These are phyloP conservation scores for Rhazya stricta DNA, from an alignment of 257 asterid genomes.

Conservation along the genomic window DNA sequence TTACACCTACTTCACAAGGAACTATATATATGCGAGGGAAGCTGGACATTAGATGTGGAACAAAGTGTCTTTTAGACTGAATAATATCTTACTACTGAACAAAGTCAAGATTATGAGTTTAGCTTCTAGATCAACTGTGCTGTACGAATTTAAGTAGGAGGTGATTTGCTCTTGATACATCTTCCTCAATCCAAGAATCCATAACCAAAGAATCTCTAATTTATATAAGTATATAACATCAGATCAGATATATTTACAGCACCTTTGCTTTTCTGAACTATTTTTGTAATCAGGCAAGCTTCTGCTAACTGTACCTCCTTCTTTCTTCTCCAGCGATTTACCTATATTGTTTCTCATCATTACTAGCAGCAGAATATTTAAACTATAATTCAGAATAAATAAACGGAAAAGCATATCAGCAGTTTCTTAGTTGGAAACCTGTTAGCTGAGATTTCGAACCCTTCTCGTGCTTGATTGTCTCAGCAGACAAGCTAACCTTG, in stretches of 20 bases:
- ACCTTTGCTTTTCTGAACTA: constrained; percentile 79
- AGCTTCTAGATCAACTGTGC: neutral
- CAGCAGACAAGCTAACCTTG: constrained; percentile 23
- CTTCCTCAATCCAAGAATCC: neutral
- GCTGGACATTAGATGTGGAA: neutral
- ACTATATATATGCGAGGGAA: neutral
- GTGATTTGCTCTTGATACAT: neutral
- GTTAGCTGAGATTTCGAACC: constrained; percentile 32
- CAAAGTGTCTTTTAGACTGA: neutral
- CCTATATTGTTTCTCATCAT: constrained; percentile 21
- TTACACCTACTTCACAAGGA: neutral
- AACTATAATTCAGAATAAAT: neutral
- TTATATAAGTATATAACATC: constrained; percentile 1
- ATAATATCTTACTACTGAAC: neutral
- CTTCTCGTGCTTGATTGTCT: constrained; percentile 30
- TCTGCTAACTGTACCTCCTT: constrained; percentile 22
- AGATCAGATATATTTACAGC: constrained; percentile 5
- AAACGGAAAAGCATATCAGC: constrained; percentile 1
- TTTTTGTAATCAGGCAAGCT: constrained; percentile 36
- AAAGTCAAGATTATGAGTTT: neutral
- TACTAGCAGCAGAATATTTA: constrained; percentile 7
- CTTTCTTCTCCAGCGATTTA: constrained; percentile 26
- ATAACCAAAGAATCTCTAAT: neutral
- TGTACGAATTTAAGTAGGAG: neutral
- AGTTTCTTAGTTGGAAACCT: constrained; percentile 42